Percentiles rank a stretch among this genome's conserved stretches.
These are phyloP conservation scores for Hypoxylon sp. DNA, from an alignment of 2,329 filamentous ascomycete genomes.

Conservation along the genomic window DNA sequence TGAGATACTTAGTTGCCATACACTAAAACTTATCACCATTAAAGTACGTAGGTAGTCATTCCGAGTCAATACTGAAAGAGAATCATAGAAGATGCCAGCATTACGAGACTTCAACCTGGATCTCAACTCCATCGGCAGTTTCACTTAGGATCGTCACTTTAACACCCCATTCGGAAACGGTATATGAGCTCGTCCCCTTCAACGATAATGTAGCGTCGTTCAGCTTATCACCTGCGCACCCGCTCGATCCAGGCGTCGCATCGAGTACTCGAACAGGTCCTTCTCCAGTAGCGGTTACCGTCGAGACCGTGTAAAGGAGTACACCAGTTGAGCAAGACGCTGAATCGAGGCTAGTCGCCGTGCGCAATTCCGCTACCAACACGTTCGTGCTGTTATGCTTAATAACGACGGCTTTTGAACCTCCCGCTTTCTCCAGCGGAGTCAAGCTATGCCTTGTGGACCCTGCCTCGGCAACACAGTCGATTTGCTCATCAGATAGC, in stretches of 20 bases:
- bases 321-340: conserved; percentile 54
- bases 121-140: conserved; percentile 43
- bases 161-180: conserved; percentile 46
- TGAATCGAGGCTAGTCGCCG: conserved; percentile 47
- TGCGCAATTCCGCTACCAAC: conserved; percentile 55
- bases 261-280: conserved; percentile 56
- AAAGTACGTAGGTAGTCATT: not conserved
- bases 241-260: conserved; percentile 50
- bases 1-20: not conserved
- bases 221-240: conserved; percentile 52
- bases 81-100: not conserved
- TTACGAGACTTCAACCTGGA: conserved; percentile 60
- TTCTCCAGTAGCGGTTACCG: conserved; percentile 48
- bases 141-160: conserved; percentile 47
- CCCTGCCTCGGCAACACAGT: conserved; percentile 51
- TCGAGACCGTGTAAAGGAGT: conserved; percentile 57
- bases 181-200: conserved; percentile 43
- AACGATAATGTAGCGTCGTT: conserved; percentile 54
- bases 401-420: conserved; percentile 52
- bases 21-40: no score
- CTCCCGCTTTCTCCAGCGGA: conserved; percentile 45
- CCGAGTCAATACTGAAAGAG: not conserved
- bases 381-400: conserved; percentile 46
- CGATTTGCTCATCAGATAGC: conserved; percentile 54
- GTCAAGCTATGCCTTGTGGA: conserved; percentile 51